A percentile compares a stretch with the other conserved stretches of the same genome.
phyloP scores from a whole-genome alignment of 106 monocot genomes.

The Allium cepa region DNA sequence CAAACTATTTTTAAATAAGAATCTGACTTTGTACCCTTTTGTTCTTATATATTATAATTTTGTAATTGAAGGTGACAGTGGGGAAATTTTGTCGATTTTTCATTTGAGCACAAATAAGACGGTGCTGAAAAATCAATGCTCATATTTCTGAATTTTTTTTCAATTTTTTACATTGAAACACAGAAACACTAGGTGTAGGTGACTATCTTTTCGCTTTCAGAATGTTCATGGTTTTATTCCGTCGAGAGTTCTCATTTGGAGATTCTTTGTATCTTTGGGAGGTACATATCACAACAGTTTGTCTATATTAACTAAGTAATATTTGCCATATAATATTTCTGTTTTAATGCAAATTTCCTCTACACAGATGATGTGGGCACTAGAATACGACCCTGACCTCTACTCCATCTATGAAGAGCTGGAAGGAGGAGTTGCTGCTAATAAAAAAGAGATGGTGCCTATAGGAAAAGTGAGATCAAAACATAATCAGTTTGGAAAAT shows the following conservation, averaged over 20 bases:
- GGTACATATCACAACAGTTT: constrained; percentile 28
- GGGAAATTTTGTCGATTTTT: too few species aligned
- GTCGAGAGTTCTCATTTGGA: constrained; percentile 94
- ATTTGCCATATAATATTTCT: background rate
- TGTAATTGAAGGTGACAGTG: too few species aligned
- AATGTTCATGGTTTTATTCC: constrained; percentile 98
- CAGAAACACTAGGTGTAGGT: constrained; percentile 92
- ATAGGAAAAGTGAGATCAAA: constrained; percentile 62
- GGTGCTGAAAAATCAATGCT: too few species aligned
- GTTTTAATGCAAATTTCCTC: constrained; percentile 5
- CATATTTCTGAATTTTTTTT: too few species aligned
- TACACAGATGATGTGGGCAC: constrained; percentile 97
- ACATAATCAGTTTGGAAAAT: constrained; percentile 71
- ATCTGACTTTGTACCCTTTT: too few species aligned
- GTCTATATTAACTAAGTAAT: background rate
- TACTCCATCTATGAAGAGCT: constrained; percentile 66
- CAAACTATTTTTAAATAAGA: too few species aligned
- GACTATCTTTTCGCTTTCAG: constrained; percentile 96
- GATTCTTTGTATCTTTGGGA: constrained; percentile 96
- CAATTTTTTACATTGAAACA: background rate
- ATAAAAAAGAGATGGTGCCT: constrained; percentile 37
- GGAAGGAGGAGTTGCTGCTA: constrained; percentile 14
- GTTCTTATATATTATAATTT: too few species aligned
- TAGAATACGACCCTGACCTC: constrained; percentile 78
- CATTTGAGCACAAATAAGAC: too few species aligned